Evolutionary conservation across 2,329 filamentous ascomycete genomes (phyloP).

Genomic region (Fusarium sp.): DNA sequence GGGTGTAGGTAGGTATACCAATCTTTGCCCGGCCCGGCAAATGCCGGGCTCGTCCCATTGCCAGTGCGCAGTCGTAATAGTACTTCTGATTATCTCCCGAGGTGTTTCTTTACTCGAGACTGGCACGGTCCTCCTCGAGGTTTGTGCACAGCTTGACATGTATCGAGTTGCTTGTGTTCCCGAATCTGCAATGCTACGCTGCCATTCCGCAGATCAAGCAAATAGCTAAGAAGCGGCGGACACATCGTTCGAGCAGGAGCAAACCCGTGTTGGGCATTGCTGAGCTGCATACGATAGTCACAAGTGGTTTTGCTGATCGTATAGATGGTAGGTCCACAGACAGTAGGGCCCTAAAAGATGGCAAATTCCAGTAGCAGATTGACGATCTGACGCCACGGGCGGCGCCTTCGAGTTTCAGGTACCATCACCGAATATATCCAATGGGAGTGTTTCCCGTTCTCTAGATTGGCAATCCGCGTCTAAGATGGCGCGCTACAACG

Average conservation of each 20-base stretch:
- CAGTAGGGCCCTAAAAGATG: conserved; percentile 1
- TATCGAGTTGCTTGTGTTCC: neutral
- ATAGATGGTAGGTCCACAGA: neutral
- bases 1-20: neutral
- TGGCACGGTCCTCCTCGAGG: conserved; percentile 25
- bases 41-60: conserved; percentile 6
- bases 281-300: neutral
- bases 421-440: conserved; percentile 35
- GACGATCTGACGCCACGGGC: conserved; percentile 40
- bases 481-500: conserved; percentile 33
- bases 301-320: conserved; percentile 1
- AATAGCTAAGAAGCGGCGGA: neutral
- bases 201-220: neutral
- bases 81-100: neutral
- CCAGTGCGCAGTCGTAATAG: neutral
- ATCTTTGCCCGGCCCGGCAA: conserved; percentile 5
- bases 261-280: neutral
- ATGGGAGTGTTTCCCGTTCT: conserved; percentile 38
- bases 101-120: neutral
- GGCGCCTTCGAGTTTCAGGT: conserved; percentile 43
- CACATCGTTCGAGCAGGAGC: neutral
- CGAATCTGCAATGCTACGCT: neutral
- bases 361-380: conserved; percentile 22
- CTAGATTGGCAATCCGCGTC: conserved; percentile 34
- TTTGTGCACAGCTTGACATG: conserved; percentile 5